Evolutionary conservation across 2,329 filamentous ascomycete species (phyloP), one percentile per base, ranked within the genome.

Genomic region (Claviceps cyperi): DNA sequence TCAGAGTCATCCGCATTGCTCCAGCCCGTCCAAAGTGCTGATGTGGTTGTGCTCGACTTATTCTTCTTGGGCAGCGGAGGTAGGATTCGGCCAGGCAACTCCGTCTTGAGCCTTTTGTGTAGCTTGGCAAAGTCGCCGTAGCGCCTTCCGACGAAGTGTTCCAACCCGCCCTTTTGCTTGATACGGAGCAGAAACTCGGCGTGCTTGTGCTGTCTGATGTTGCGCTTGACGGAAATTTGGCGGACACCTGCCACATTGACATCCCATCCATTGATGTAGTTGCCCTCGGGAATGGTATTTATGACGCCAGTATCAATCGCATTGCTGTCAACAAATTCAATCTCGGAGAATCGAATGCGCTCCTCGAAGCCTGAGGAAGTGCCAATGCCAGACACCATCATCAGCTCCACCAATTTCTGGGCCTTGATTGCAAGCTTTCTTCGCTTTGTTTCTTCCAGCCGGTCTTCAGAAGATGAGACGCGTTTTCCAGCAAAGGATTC

Each of bases 361-460:
- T 98, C 92, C 67, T 98, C 92, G 64, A 97, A 98, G 2, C 92
- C 92, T 4, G 90, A 96, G 4, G 92, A 89, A 1, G 92, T 98
- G 36, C 86, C 87, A 51, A 98, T 84, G 38, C 92, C 92, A 7
- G 91, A 97, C 8, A 98, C 92, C 89, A 98, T 96, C 92, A 98
- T 98, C 53, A 98, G 74, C 73, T 98, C 92, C 11, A 98, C 87
- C 51, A 98, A 72, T 71, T 98, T 98, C 65, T 92, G 84, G 46
- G 86, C 88, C 75, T 98, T 98, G 59, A 83, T 75, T 3, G 92
- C 91, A 56, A 98, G 71, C 67, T 98, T 98, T 56, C 83, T 78
- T 52, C 92, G 80, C 72, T 98, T 98, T 9, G 92, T 97, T 67
- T 96, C 89, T 68, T 98, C 92, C 32, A 97, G 71, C 4, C 92